phyloP scores from a whole-genome alignment of 768 basidiomycete species.

The Lyophyllum atratum region DNA sequence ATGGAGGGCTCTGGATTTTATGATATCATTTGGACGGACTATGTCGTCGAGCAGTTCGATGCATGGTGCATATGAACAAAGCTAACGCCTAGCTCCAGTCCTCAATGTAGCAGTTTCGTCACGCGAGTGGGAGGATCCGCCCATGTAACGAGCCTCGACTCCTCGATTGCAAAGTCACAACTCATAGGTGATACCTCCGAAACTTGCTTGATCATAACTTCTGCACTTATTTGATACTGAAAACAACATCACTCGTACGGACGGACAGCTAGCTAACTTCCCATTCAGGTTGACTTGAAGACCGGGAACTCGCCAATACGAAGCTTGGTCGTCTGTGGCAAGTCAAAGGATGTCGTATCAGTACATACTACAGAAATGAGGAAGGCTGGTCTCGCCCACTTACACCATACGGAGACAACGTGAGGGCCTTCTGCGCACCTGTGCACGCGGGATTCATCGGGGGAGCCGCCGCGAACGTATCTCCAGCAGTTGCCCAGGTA shows the following conservation, averaged over 20 bases:
- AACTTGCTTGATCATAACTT: too few relatives aligned
- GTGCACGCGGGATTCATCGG: constrained; percentile 45
- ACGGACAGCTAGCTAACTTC: not conserved
- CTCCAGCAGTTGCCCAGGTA: constrained; percentile 45
- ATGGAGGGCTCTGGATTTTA: not conserved
- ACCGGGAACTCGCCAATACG: constrained; percentile 46
- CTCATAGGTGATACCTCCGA: too few relatives aligned
- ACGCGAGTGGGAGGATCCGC: too few relatives aligned
- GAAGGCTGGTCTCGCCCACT: constrained; percentile 17
- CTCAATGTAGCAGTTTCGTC: too few relatives aligned
- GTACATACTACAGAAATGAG: not conserved
- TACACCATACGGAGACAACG: constrained; percentile 51
- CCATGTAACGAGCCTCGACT: too few relatives aligned
- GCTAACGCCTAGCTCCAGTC: too few relatives aligned
- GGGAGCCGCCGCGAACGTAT: constrained; percentile 51
- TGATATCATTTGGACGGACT: not conserved
- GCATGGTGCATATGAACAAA: too few relatives aligned
- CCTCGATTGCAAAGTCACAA: too few relatives aligned
- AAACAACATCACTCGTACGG: not conserved
- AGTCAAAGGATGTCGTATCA: not conserved
- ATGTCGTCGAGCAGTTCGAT: too few relatives aligned
- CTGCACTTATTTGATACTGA: too few relatives aligned
- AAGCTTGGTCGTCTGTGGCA: constrained; percentile 31
- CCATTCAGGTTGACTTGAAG: constrained; percentile 23
- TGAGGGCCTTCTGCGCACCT: constrained; percentile 41